Evolutionary conservation across 2,329 filamentous ascomycete genomes (phyloP).

Genomic region (Cephalotrichum gorgonifer): DNA sequence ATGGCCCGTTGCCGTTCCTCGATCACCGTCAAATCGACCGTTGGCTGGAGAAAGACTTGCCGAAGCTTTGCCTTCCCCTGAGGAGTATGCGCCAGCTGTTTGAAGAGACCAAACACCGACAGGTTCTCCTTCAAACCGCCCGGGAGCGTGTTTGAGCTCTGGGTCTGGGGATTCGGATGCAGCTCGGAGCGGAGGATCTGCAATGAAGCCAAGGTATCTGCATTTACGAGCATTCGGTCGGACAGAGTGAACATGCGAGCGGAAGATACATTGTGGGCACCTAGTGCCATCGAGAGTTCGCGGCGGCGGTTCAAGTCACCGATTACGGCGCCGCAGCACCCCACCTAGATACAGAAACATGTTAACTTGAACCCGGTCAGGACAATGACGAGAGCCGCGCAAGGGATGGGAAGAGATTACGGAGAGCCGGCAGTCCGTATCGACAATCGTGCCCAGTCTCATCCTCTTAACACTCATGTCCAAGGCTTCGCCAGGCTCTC

Average conservation of each 20-base stretch:
- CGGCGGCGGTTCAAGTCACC: slow-evolving; percentile 62
- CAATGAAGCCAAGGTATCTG: slow-evolving; percentile 69
- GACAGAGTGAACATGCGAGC: slow-evolving; percentile 67
- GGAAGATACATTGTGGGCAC: slow-evolving; percentile 44
- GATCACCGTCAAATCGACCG: slow-evolving; percentile 57
- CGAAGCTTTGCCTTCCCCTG: slow-evolving; percentile 68
- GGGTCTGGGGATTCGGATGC: slow-evolving; percentile 66
- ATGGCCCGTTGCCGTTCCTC: slow-evolving; percentile 62
- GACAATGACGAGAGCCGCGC: neutral
- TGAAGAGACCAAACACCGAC: slow-evolving; percentile 77
- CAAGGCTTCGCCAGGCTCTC: neutral
- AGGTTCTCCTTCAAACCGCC: slow-evolving; percentile 65
- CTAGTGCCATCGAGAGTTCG: neutral
- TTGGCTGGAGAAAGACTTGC: slow-evolving; percentile 75
- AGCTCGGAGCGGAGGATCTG: slow-evolving; percentile 77
- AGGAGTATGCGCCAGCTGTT: slow-evolving; percentile 61
- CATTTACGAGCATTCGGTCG: slow-evolving; percentile 64
- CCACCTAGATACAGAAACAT: slow-evolving; percentile 36
- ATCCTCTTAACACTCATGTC: slow-evolving; percentile 45
- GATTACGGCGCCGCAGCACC: slow-evolving; percentile 83
- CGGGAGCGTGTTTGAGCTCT: neutral
- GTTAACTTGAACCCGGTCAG: neutral
- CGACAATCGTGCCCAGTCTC: slow-evolving; percentile 58
- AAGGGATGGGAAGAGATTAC: slow-evolving; percentile 25
- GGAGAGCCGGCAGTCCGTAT: slow-evolving; percentile 63